phyloP scores from a whole-genome alignment of 1,139 yeast species.

The Suhomyces panamericanus region DNA sequence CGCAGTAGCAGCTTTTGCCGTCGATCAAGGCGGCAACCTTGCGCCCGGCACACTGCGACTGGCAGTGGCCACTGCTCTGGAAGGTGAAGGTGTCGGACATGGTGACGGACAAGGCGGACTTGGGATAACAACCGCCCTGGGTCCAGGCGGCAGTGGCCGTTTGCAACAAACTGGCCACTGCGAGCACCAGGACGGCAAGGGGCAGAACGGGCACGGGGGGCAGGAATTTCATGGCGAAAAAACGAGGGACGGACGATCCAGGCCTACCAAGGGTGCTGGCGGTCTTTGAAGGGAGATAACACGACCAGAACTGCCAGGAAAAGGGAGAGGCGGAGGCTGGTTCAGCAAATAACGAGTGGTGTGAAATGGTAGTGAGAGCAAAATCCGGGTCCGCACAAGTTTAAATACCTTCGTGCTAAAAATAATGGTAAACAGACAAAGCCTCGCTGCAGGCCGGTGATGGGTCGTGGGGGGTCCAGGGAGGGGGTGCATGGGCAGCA shows the following conservation, averaged over 20 bases:
- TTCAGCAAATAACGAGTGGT: not conserved
- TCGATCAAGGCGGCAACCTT: constrained; percentile 53
- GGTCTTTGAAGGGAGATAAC: not conserved
- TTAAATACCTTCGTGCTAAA: constrained; percentile 11
- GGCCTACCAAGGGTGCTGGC: constrained; percentile 4
- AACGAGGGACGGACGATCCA: constrained; percentile 4
- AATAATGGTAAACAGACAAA: constrained; percentile 10
- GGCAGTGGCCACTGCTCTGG: constrained; percentile 57
- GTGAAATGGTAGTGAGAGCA: not conserved
- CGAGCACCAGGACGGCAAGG: not conserved
- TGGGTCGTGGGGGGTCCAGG: constrained; percentile 1
- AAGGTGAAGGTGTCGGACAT: constrained; percentile 38
- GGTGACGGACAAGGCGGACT: constrained; percentile 23
- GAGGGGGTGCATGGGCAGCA: not conserved
- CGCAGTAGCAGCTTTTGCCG: constrained; percentile 66
- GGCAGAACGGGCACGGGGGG: not conserved
- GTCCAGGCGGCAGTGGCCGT: constrained; percentile 22
- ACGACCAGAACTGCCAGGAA: not conserved
- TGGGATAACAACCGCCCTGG: constrained; percentile 38
- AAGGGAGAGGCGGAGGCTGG: not conserved
- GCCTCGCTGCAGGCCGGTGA: constrained; percentile 5
- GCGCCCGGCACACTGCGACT: constrained; percentile 42
- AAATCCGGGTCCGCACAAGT: not conserved
- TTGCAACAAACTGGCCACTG: constrained; percentile 4
- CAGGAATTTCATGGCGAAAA: not conserved